Conservation (phyloP, 345 rosid genomes). For the Citrus australasica region DNA sequence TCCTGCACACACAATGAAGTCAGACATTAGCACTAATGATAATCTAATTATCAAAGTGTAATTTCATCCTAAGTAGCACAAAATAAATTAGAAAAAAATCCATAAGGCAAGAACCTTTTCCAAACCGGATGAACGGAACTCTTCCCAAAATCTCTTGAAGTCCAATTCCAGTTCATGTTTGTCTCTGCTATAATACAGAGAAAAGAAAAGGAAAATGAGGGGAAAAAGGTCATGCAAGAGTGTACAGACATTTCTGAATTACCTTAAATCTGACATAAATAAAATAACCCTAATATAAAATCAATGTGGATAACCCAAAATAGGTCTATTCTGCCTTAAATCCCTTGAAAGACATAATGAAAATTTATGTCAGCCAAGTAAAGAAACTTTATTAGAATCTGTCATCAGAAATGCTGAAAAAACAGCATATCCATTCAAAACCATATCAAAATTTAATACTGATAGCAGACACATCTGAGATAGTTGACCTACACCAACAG, state of each 20-base stretch:
- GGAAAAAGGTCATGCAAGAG: neutral
- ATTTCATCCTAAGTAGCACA: neutral
- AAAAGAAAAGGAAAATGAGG: neutral
- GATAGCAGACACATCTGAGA: neutral
- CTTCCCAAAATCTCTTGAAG: conserved; percentile 98
- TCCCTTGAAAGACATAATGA: neutral
- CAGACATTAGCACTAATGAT: conserved; percentile 19
- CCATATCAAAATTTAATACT: neutral
- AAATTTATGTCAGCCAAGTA: neutral
- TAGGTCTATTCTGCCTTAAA: neutral
- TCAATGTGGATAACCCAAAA: neutral
- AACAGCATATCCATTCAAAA: neutral
- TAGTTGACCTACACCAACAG: neutral
- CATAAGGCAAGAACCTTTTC: conserved; percentile 60
- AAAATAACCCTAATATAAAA: conserved; percentile 1
- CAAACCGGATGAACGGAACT: conserved; percentile 95
- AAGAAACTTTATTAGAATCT: neutral
- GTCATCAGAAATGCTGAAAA: conserved; percentile 1
- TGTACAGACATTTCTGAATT: neutral
- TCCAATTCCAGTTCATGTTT: conserved; percentile 94
- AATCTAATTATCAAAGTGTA: neutral
- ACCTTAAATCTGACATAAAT: neutral
- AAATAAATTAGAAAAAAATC: neutral
- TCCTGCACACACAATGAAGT: conserved; percentile 63
- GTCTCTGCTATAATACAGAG: conserved; percentile 43